phyloP scores from a whole-genome alignment of 768 basidiomycete genomes.

The Mycena rebaudengoi region DNA sequence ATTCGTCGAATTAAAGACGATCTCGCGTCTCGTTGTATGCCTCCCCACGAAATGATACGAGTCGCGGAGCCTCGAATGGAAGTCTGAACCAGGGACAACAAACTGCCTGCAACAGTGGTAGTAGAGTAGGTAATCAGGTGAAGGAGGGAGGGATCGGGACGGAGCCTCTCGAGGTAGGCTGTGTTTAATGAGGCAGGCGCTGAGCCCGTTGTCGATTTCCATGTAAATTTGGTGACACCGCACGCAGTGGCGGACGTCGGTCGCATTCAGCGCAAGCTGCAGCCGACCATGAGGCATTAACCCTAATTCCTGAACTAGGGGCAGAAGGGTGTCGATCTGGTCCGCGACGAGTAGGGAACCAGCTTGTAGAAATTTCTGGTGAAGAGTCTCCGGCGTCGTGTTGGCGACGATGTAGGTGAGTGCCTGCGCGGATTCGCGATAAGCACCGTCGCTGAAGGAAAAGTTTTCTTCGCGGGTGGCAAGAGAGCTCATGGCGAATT shows the following conservation, averaged over 20 bases:
- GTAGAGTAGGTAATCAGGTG: too few species aligned
- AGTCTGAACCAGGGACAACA: too few species aligned
- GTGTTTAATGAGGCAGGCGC: constrained; percentile 6
- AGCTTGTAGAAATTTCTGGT: not conserved
- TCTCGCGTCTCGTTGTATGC: too few species aligned
- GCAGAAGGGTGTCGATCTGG: constrained; percentile 27
- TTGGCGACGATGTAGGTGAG: constrained; percentile 28
- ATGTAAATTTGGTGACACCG: constrained; percentile 31
- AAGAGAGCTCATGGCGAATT: not conserved
- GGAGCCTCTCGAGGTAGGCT: too few species aligned
- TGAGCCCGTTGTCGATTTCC: constrained; percentile 31
- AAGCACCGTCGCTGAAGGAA: constrained; percentile 6
- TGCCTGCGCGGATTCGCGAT: not conserved
- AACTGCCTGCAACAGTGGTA: too few species aligned
- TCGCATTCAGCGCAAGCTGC: too few species aligned
- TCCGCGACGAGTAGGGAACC: not conserved
- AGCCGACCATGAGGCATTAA: too few species aligned
- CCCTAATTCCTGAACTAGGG: constrained; percentile 20
- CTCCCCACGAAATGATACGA: too few species aligned
- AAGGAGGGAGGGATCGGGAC: too few species aligned
- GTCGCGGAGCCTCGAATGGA: too few species aligned
- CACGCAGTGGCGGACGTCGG: constrained; percentile 29
- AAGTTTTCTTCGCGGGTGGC: not conserved
- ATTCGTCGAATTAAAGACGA: too few species aligned
- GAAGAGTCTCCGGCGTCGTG: constrained; percentile 23